phyloP scores from a whole-genome alignment of 805 yeast genomes.

The Candida tammaniensis region DNA sequence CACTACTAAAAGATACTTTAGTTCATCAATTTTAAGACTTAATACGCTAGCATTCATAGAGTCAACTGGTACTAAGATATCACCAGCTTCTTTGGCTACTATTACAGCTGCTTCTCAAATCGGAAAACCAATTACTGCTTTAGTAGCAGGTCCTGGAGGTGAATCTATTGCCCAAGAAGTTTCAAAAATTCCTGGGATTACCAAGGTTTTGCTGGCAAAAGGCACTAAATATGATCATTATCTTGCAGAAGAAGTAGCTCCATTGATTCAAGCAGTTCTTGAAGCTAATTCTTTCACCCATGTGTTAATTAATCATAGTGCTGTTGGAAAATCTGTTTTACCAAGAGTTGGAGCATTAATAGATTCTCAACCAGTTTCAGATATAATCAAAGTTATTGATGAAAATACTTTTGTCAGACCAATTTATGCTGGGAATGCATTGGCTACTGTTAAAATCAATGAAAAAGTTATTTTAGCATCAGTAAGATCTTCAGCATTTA shows the following conservation, averaged over 20 bases:
- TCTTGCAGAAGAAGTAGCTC: constrained; percentile 78
- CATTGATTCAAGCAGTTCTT: constrained; percentile 53
- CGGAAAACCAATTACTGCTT: constrained; percentile 77
- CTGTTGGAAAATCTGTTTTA: constrained; percentile 80
- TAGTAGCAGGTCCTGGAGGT: constrained; percentile 64
- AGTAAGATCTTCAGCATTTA: constrained; percentile 82
- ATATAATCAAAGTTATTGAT: constrained; percentile 65
- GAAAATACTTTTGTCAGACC: constrained; percentile 84
- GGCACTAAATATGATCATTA: constrained; percentile 61
- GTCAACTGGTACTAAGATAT: constrained; percentile 49
- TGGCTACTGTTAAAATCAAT: constrained; percentile 70
- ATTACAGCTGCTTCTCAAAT: constrained; percentile 74
- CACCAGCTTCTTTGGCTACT: constrained; percentile 70
- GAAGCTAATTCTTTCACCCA: constrained; percentile 53
- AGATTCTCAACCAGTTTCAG: constrained; percentile 86
- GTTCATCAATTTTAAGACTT: constrained; percentile 25
- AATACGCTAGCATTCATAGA: constrained; percentile 77
- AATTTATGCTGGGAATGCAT: constrained; percentile 93
- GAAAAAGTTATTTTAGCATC: constrained; percentile 70
- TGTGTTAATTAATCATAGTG: constrained; percentile 77
- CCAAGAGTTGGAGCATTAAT: constrained; percentile 86
- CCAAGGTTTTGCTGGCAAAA: constrained; percentile 56
- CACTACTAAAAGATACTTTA: constrained; percentile 43
- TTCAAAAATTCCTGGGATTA: constrained; percentile 50
- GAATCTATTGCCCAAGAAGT: constrained; percentile 47